Conservation (phyloP, 1,284 basidiomycete genomes). For the Vanrija pseudolonga region DNA sequence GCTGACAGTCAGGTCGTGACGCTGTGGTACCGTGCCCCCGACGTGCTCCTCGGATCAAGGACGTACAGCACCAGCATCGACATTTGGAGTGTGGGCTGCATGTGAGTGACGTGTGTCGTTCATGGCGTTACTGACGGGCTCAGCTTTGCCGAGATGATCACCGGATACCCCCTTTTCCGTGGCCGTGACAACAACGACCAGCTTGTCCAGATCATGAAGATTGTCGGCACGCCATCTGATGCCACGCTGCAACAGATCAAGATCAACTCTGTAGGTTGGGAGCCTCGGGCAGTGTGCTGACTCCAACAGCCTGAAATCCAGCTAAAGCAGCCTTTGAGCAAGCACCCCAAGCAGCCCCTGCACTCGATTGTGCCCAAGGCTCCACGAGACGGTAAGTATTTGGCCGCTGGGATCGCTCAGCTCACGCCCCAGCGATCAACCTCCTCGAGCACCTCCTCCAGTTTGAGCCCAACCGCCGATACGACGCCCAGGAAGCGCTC, state of each 20-base stretch:
- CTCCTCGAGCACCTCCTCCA: slow-evolving; percentile 92
- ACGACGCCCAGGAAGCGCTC: slow-evolving; percentile 88
- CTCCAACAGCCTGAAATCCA: slow-evolving; percentile 76
- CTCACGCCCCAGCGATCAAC: slow-evolving; percentile 66
- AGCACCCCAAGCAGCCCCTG: slow-evolving; percentile 87
- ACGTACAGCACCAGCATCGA: slow-evolving; percentile 97
- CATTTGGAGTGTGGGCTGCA: slow-evolving; percentile 91
- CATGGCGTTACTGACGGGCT: not conserved
- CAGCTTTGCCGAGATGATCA: slow-evolving; percentile 62
- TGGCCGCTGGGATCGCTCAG: not conserved
- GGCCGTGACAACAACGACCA: slow-evolving; percentile 98
- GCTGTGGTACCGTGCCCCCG: slow-evolving; percentile 96
- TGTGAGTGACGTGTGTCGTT: slow-evolving; percentile 28
- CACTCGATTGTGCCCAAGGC: slow-evolving; percentile 88
- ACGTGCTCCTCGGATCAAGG: slow-evolving; percentile 89
- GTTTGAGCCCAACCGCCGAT: slow-evolving; percentile 90
- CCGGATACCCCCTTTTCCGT: slow-evolving; percentile 93
- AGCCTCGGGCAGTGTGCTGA: not conserved
- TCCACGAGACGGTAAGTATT: slow-evolving; percentile 75
- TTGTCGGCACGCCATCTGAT: slow-evolving; percentile 93
- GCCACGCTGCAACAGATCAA: slow-evolving; percentile 82
- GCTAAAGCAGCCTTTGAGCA: slow-evolving; percentile 57
- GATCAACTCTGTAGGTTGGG: slow-evolving; percentile 73
- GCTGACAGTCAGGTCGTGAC: slow-evolving; percentile 76
- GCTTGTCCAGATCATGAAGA: slow-evolving; percentile 93